Evolutionary conservation across 495 filamentous ascomycete genomes (phyloP).

Genomic region (Clohesyomyces aquaticus): DNA sequence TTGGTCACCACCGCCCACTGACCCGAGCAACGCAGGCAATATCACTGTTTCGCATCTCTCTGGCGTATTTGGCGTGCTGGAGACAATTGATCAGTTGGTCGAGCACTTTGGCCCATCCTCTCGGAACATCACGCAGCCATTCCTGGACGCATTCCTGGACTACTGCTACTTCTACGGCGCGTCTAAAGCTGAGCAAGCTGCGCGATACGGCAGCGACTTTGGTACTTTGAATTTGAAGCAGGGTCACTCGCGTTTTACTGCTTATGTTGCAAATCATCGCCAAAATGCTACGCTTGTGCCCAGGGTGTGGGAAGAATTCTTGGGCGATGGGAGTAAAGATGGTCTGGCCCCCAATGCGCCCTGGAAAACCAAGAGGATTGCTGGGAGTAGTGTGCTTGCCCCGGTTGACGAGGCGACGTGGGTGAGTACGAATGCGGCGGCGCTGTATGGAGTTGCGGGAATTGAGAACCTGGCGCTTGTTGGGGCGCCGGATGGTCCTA

Average conservation of each 20-base stretch:
- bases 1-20: conserved; percentile 49
- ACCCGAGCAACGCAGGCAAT: conserved; percentile 49
- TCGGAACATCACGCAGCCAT: conserved; percentile 50
- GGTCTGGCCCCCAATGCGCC: conserved; percentile 16
- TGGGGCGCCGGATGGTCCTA: conserved; percentile 1
- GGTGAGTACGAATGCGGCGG: conserved; percentile 25
- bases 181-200: conserved; percentile 46
- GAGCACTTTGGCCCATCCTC: conserved; percentile 29
- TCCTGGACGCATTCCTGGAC: conserved; percentile 52
- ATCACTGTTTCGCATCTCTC: conserved; percentile 52
- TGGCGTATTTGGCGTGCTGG: conserved; percentile 52
- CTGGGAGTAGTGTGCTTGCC: conserved; percentile 14
- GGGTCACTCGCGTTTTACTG: conserved; percentile 54
- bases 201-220: conserved; percentile 52
- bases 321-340: conserved; percentile 19
- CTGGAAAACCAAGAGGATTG: conserved; percentile 11
- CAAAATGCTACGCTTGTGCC: conserved; percentile 43
- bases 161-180: conserved; percentile 53
- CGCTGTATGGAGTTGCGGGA: conserved; percentile 17
- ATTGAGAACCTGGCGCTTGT: conserved; percentile 25
- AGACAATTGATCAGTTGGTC: conserved; percentile 17
- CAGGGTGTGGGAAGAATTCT: conserved; percentile 20
- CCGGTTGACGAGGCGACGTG: conserved; percentile 18
- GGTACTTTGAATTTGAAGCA: conserved; percentile 48
- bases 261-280: conserved; percentile 46